Evolutionary conservation across 345 rosid species (phyloP), one percentile per base, ranked within the genome.

Genomic region (Euclidium syriacum): DNA sequence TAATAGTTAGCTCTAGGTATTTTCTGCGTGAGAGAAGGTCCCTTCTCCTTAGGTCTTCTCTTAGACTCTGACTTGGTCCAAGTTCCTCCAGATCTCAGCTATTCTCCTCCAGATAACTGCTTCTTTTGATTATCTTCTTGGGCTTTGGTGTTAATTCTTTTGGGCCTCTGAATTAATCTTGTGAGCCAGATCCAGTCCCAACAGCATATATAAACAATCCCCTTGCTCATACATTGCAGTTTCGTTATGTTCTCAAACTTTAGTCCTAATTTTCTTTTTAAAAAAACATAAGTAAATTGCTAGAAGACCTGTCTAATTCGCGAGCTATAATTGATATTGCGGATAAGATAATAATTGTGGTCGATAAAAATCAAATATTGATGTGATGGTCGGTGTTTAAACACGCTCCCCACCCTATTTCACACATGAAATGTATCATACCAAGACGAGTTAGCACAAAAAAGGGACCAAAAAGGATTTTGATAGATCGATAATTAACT

Each of bases 381-480:
- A 67, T 58, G 42, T 58, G 42, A 39, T 58, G 4, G 43, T 29
- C 26, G 35, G 29, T 67, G 57, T 27, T 10, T 54, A 66, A 32
- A n/a, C 63, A 3, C 16, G 10, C 32, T 32, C 32, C 24, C 19
- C 17, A 11, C 29, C 10, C 11, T 43, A 53, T 54, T 14, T 19
- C 23, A 51, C 46, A 44, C 48, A 46, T 26, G 49, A 56, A 46
- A 46, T 35, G 27, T 26, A 33, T 33, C 6, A 24, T 44, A 35
- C 12, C 9, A 65, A 54, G 56, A 66, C 30, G 25, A 57, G 65
- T 58, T 38, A 56, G 16, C 47, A 66, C 55, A 15, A 34, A 65
- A 52, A 24, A 38, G 41, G 70, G 58, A 67, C 65, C 58, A 58
- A 30, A 29, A 22, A 30, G 34, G 65, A 67, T 67, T 39, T 29